phyloP scores from a whole-genome alignment of 352 stramenopile species.

The Albugo candida region DNA sequence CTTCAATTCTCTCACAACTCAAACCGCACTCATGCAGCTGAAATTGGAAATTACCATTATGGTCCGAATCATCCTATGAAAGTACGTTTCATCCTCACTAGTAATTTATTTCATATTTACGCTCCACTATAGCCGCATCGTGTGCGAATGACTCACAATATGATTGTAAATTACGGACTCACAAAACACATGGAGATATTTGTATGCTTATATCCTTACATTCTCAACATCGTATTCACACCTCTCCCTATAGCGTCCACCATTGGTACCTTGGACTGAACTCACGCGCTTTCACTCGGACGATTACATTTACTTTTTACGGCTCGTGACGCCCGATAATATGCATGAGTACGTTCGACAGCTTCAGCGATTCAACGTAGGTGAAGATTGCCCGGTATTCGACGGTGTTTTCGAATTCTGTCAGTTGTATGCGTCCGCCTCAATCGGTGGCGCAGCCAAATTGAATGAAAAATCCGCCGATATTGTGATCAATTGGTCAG shows the following conservation, averaged over 20 bases:
- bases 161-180: constrained; percentile 98
- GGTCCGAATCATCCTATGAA: constrained; percentile 86
- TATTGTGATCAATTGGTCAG: constrained; percentile 99
- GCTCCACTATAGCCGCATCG: constrained; percentile 80
- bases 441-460: constrained; percentile 90
- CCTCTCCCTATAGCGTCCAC: constrained; percentile 45
- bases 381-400: constrained; percentile 99
- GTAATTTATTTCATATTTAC: not conserved
- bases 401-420: constrained; percentile 99
- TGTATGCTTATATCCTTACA: constrained; percentile 21
- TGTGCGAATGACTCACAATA: constrained; percentile 98
- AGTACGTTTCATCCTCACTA: constrained; percentile 14
- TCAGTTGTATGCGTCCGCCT: constrained; percentile 93
- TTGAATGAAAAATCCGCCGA: constrained; percentile 92
- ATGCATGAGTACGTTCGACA: constrained; percentile 91
- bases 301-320: constrained; percentile 99
- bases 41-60: constrained; percentile 99
- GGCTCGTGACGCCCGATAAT: constrained; percentile 96
- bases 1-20: not conserved
- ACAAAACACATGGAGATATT: constrained; percentile 99
- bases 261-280: constrained; percentile 88
- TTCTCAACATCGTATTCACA: not conserved
- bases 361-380: constrained; percentile 95
- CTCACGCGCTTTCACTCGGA: constrained; percentile 99
- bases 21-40: constrained; percentile 25